phyloP scores from a whole-genome alignment of 1,284 basidiomycete genomes.

The Naganishia albida region DNA sequence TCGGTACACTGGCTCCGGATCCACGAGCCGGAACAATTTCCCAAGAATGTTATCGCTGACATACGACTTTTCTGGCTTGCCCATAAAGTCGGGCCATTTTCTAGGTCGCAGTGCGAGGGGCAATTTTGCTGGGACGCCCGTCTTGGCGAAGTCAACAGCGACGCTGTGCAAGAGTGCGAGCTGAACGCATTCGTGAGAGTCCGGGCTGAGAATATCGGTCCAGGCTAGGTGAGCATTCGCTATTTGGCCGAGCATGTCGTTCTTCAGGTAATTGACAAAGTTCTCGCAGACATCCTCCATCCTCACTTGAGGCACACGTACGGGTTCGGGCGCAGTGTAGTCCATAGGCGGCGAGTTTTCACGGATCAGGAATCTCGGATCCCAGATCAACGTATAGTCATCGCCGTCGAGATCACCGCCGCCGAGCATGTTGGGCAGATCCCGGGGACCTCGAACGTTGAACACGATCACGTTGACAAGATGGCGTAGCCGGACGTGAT shows the following conservation, averaged over 20 bases:
- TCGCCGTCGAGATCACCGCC: slow-evolving; percentile 54
- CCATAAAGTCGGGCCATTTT: slow-evolving; percentile 53
- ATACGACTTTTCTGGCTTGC: slow-evolving; percentile 43
- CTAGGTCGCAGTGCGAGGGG: slow-evolving; percentile 38
- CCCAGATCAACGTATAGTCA: slow-evolving; percentile 54
- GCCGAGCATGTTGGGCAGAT: slow-evolving; percentile 52
- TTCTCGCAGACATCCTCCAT: slow-evolving; percentile 49
- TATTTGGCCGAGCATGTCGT: slow-evolving; percentile 52
- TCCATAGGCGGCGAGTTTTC: slow-evolving; percentile 46
- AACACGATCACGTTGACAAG: slow-evolving; percentile 54
- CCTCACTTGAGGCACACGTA: slow-evolving; percentile 42
- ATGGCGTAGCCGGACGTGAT: slow-evolving; percentile 45
- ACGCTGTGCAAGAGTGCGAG: slow-evolving; percentile 31
- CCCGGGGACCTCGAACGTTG: slow-evolving; percentile 45
- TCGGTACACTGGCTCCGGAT: slow-evolving; percentile 33
- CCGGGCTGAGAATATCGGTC: slow-evolving; percentile 38
- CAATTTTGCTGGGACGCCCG: slow-evolving; percentile 46
- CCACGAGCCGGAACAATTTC: slow-evolving; percentile 45
- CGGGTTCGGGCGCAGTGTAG: slow-evolving; percentile 46
- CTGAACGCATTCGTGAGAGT: neutral
- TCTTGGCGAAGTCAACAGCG: slow-evolving; percentile 54
- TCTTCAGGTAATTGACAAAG: slow-evolving; percentile 37
- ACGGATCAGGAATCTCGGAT: slow-evolving; percentile 45
- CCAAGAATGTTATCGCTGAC: slow-evolving; percentile 46
- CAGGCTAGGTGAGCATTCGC: slow-evolving; percentile 50